These are phyloP conservation scores for Plasmodium coatneyi DNA, from an alignment of 169 alveolate genomes.

Conservation along the genomic window DNA sequence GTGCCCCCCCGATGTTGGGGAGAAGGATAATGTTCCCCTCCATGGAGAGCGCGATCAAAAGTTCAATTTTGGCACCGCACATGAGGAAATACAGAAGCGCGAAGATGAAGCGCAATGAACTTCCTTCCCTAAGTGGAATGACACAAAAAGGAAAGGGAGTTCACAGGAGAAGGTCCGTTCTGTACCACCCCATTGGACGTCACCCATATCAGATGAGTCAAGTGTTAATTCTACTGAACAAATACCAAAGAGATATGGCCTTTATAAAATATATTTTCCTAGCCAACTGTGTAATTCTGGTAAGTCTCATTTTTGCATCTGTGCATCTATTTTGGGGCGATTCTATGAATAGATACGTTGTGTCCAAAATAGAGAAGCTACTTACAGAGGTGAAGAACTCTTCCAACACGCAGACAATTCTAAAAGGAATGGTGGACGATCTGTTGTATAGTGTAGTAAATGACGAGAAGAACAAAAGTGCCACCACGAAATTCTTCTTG, in stretches of 20 bases:
- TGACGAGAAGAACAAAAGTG: conserved; percentile 19
- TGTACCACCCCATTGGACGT: not conserved
- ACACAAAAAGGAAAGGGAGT: not conserved
- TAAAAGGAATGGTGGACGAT: conserved; percentile 7
- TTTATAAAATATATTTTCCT: conserved; percentile 9
- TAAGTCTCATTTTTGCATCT: not conserved
- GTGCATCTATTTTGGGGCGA: not conserved
- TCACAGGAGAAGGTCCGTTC: not conserved
- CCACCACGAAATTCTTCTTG: not conserved
- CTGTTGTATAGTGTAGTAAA: not conserved
- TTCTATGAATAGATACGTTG: not conserved
- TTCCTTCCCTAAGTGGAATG: not conserved
- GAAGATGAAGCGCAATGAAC: not conserved
- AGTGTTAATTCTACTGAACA: not conserved
- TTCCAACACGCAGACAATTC: not conserved
- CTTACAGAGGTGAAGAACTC: conserved; percentile 19
- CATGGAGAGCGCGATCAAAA: not conserved
- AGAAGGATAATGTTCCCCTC: not conserved
- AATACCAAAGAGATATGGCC: not conserved
- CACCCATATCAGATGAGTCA: not conserved
- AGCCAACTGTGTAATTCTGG: not conserved
- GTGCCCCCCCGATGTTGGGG: not conserved
- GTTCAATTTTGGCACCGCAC: not conserved
- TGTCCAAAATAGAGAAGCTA: not conserved
- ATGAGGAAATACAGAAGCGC: not conserved